Evolutionary conservation across 1,139 yeast species (phyloP).

Genomic region (Kodamaea fungicola): DNA sequence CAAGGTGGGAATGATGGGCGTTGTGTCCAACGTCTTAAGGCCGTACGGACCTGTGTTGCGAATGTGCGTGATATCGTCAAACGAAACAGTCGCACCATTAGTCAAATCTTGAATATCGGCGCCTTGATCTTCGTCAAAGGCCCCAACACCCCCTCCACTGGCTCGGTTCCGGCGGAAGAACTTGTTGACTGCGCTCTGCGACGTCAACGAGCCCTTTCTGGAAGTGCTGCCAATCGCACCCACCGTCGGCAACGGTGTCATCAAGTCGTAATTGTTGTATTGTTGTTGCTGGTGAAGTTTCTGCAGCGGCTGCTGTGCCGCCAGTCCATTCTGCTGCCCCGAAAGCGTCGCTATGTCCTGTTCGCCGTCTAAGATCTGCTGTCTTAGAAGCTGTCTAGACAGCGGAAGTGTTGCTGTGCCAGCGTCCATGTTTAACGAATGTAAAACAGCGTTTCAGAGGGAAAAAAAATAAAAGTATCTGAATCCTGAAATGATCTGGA

Average conservation of each 20-base stretch:
- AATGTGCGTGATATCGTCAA: slow-evolving; percentile 60
- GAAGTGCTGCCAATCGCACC: slow-evolving; percentile 12
- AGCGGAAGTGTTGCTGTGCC: slow-evolving; percentile 14
- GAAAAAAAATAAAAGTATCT: too few species aligned
- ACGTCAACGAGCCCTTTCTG: slow-evolving; percentile 42
- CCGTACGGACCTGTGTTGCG: slow-evolving; percentile 66
- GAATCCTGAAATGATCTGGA: too few species aligned
- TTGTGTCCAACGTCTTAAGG: slow-evolving; percentile 47
- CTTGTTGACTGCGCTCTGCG: slow-evolving; percentile 36
- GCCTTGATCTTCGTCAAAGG: slow-evolving; percentile 53
- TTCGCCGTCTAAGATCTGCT: slow-evolving; percentile 32
- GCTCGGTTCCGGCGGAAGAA: slow-evolving; percentile 44
- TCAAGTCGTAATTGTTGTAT: slow-evolving; percentile 19
- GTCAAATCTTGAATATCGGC: slow-evolving; percentile 43
- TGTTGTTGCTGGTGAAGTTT: slow-evolving; percentile 8
- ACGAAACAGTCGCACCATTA: slow-evolving; percentile 46
- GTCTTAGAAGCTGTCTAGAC: slow-evolving; percentile 25
- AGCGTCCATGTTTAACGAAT: slow-evolving; percentile 14
- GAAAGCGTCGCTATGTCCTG: slow-evolving; percentile 23
- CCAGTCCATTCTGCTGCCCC: slow-evolving; percentile 10
- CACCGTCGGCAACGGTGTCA: slow-evolving; percentile 17
- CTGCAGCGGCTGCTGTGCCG: slow-evolving; percentile 5
- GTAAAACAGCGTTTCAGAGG: not conserved
- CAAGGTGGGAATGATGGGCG: slow-evolving; percentile 73
- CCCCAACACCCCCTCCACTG: slow-evolving; percentile 19